Conservation (phyloP, 352 stramenopile species). For the Globisporangium paroecandrum region DNA sequence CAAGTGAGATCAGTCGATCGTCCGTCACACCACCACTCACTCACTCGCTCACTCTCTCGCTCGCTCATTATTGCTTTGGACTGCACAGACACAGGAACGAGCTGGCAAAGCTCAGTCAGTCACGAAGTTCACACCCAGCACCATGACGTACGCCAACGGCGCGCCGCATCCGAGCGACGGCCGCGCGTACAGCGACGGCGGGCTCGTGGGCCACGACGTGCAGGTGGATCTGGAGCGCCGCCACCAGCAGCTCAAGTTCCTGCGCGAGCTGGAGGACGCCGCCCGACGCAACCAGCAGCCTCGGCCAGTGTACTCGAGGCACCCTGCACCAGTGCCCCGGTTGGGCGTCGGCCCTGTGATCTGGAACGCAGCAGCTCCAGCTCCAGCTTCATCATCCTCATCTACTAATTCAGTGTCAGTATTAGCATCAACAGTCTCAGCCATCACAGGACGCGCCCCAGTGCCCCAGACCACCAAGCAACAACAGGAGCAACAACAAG, state of each 20-base stretch:
- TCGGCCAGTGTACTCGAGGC: neutral
- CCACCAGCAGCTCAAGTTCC: slow-evolving; percentile 4
- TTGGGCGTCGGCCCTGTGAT: neutral
- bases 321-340: neutral
- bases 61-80: slow-evolving; percentile 6
- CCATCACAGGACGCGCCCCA: neutral
- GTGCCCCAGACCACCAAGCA: neutral
- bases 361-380: slow-evolving; percentile 7
- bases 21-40: neutral
- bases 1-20: neutral
- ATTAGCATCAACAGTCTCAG: neutral
- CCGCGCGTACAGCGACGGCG: slow-evolving; percentile 1
- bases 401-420: neutral
- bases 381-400: neutral
- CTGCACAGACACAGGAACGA: neutral
- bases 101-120: too few species aligned
- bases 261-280: slow-evolving; percentile 5
- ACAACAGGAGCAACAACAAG: neutral
- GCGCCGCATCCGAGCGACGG: slow-evolving; percentile 2
- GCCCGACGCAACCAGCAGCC: neutral
- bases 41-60: neutral
- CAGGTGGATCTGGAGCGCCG: slow-evolving; percentile 9
- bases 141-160: slow-evolving; percentile 11
- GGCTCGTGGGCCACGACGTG: neutral
- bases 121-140: neutral